phyloP scores from a whole-genome alignment of 2,329 filamentous ascomycete genomes.

The Leptographium flavum region DNA sequence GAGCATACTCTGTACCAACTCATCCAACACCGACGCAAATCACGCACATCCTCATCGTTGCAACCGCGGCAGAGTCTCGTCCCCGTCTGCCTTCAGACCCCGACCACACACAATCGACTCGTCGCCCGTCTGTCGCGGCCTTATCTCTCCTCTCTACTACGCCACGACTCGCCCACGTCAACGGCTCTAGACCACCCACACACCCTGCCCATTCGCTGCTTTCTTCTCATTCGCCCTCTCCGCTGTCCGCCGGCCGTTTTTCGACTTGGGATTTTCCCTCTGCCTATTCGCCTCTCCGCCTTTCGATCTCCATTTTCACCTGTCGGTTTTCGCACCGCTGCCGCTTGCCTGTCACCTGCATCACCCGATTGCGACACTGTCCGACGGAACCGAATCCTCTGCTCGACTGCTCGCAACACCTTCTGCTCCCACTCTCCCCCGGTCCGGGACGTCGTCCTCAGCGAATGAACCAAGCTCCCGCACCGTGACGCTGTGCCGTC shows the following conservation, averaged over 20 bases:
- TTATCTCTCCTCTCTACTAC: too few species aligned
- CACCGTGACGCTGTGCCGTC: slow-evolving; percentile 3
- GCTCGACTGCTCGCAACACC: too few species aligned
- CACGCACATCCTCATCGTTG: not conserved
- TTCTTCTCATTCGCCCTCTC: too few species aligned
- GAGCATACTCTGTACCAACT: too few species aligned
- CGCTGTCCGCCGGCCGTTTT: too few species aligned
- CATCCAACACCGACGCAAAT: not conserved
- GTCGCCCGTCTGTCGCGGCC: too few species aligned
- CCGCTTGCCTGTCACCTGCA: not conserved
- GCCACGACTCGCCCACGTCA: too few species aligned
- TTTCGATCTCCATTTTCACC: not conserved
- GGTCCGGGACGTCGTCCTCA: not conserved
- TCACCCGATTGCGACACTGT: not conserved
- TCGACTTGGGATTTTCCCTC: too few species aligned
- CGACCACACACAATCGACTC: too few species aligned
- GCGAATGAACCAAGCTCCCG: slow-evolving; percentile 1
- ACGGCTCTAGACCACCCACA: too few species aligned
- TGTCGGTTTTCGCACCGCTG: not conserved
- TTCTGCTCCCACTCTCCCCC: not conserved
- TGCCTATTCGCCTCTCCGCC: too few species aligned
- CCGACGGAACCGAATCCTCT: not conserved
- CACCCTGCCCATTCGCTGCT: too few species aligned
- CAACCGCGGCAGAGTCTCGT: not conserved
- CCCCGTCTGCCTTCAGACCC: not conserved